Percentiles rank a stretch among this genome's conserved stretches.
These are phyloP conservation scores for Capronia epimyces DNA, from an alignment of 2,329 filamentous ascomycete species.

Conservation along the genomic window DNA sequence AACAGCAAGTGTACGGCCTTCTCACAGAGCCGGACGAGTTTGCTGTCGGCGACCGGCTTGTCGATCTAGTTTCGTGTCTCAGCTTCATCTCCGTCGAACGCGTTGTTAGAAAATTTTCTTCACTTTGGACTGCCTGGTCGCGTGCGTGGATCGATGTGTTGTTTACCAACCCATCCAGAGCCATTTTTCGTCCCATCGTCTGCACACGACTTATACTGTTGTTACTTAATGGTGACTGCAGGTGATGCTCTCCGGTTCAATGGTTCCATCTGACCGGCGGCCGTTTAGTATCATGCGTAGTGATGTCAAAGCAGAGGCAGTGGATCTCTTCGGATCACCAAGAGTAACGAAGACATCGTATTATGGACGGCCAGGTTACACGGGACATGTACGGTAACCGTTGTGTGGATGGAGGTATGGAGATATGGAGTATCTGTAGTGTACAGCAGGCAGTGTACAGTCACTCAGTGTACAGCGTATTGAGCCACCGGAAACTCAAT, in stretches of 20 bases:
- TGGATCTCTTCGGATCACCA: constrained; percentile 10
- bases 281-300: constrained; percentile 9
- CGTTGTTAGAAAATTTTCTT: constrained; percentile 11
- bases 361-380: constrained; percentile 10
- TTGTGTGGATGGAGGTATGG: neutral
- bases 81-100: constrained; percentile 20
- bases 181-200: neutral
- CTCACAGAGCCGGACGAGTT: neutral
- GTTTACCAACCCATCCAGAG: neutral
- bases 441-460: too few relatives aligned
- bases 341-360: constrained; percentile 12
- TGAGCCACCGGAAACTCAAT: too few relatives aligned
- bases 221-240: constrained; percentile 1
- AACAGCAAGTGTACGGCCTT: neutral
- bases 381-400: constrained; percentile 6
- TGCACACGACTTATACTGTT: neutral
- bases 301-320: constrained; percentile 14
- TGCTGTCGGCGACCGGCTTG: neutral
- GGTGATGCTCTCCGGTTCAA: neutral
- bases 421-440: neutral
- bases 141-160: constrained; percentile 8
- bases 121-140: neutral
- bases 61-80: constrained; percentile 13
- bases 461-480: neutral
- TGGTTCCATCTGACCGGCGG: neutral